phyloP scores from a whole-genome alignment of 2,329 filamentous ascomycete species.

The Fusarium sp. region DNA sequence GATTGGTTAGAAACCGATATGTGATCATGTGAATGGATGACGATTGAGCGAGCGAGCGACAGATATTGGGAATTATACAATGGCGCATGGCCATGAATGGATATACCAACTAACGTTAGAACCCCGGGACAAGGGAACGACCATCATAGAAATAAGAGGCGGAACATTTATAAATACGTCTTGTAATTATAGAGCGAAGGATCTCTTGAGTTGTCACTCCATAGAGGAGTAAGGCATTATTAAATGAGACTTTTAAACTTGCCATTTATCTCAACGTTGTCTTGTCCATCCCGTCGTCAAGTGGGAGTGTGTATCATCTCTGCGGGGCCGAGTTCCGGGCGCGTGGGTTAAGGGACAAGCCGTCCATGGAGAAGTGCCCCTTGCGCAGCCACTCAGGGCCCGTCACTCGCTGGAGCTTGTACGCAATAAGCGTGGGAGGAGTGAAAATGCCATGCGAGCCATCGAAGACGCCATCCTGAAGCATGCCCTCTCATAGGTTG shows the following conservation, averaged over 20 bases:
- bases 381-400: slow-evolving; percentile 16
- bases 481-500: slow-evolving; percentile 25
- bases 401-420: slow-evolving; percentile 18
- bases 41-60: slow-evolving; percentile 26
- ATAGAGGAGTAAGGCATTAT: not conserved
- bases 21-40: slow-evolving; percentile 14
- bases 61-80: slow-evolving; percentile 7
- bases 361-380: not conserved
- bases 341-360: slow-evolving; percentile 12
- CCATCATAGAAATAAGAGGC: slow-evolving; percentile 2
- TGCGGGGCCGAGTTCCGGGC: slow-evolving; percentile 41
- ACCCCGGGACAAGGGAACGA: not conserved
- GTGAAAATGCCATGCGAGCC: slow-evolving; percentile 24
- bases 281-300: not conserved
- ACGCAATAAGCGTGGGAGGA: slow-evolving; percentile 11
- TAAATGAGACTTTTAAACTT: not conserved
- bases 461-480: slow-evolving; percentile 38
- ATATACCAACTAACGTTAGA: slow-evolving; percentile 10
- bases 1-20: slow-evolving; percentile 35
- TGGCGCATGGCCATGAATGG: slow-evolving; percentile 6
- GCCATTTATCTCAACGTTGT: not conserved
- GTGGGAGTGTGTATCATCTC: not conserved
- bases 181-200: slow-evolving; percentile 26
- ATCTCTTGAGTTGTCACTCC: not conserved
- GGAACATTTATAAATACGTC: slow-evolving; percentile 1